A percentile compares a stretch with the other conserved stretches of the same genome.
phyloP scores from a whole-genome alignment of 129 eudicot genomes.

The Flaveria robusta region DNA sequence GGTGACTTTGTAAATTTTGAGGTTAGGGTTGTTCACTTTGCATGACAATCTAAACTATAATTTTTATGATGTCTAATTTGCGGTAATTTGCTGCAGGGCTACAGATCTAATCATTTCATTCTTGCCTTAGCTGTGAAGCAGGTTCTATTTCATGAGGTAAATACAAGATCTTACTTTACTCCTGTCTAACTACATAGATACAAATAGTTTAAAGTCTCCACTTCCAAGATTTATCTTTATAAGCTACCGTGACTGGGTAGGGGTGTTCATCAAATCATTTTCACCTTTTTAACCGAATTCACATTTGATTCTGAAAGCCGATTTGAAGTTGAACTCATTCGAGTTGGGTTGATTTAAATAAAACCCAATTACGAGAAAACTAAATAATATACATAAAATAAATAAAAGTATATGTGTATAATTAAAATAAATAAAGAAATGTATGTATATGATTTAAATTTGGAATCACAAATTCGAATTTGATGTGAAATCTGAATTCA shows the following conservation, averaged over 20 bases:
- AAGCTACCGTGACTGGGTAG: background rate
- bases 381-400: background rate
- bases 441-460: background rate
- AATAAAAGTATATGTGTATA: no score
- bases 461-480: background rate
- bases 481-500: background rate
- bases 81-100: conserved; percentile 50
- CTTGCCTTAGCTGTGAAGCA: conserved; percentile 84
- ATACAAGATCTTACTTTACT: conserved; percentile 14
- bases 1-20: conserved; percentile 59
- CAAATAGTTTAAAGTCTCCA: background rate
- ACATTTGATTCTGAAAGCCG: no score
- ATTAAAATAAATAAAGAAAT: no score
- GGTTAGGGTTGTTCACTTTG: conserved; percentile 44
- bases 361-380: background rate
- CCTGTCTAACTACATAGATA: conserved; percentile 9
- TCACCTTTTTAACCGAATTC: background rate
- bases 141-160: conserved; percentile 84
- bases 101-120: conserved; percentile 50
- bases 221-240: background rate
- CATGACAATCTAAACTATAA: background rate
- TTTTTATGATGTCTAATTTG: conserved; percentile 23
- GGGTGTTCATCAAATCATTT: background rate
- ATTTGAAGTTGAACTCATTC: background rate
- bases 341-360: background rate